Evolutionary conservation across 495 filamentous ascomycete species (phyloP).

Genomic region (Penicillium taxi): DNA sequence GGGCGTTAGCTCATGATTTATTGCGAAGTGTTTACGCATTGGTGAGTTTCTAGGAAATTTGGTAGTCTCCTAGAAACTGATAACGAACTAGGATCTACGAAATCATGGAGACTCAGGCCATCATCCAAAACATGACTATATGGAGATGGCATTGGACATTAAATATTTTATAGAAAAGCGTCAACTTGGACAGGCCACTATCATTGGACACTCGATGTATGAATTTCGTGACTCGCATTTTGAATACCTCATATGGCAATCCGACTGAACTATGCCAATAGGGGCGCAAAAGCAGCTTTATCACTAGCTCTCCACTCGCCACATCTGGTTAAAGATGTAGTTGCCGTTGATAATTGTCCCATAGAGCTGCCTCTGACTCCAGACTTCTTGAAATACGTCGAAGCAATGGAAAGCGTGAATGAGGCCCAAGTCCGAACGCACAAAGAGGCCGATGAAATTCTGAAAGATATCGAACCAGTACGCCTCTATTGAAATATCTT

Average conservation of each 20-base stretch:
- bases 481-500: not conserved
- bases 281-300: constrained; percentile 85
- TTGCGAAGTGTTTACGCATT: constrained; percentile 7
- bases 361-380: constrained; percentile 55
- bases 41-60: not conserved
- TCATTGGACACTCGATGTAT: constrained; percentile 42
- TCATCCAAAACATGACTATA: constrained; percentile 60
- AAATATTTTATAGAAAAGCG: constrained; percentile 63
- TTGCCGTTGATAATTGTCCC: constrained; percentile 79
- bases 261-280: too few species aligned
- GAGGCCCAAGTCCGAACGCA: constrained; percentile 42
- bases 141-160: constrained; percentile 70
- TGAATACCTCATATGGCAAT: constrained; percentile 22
- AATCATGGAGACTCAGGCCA: constrained; percentile 84
- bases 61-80: not conserved
- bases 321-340: constrained; percentile 48
- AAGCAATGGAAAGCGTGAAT: constrained; percentile 66
- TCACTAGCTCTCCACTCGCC: constrained; percentile 59
- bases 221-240: not conserved
- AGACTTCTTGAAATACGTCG: constrained; percentile 63
- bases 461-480: constrained; percentile 57
- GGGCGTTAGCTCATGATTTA: constrained; percentile 4
- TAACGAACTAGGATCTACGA: constrained; percentile 56
- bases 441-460: constrained; percentile 62
- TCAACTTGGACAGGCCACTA: constrained; percentile 48